Conservation (phyloP, 1,284 basidiomycete species). For the Golubevia pallescens region DNA sequence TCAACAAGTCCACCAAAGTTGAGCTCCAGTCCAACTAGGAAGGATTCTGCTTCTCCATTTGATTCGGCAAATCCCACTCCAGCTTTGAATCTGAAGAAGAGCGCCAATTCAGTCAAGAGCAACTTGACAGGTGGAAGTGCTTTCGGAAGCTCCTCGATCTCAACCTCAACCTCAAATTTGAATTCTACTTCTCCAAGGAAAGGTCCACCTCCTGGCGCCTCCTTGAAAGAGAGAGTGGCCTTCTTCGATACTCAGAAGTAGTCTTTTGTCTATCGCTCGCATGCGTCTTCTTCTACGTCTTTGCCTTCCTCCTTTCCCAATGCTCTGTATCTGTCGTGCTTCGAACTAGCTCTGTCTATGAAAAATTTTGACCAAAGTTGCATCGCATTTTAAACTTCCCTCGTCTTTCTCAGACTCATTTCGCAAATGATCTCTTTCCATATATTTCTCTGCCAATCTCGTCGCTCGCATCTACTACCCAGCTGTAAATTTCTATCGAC, state of each 20-base stretch:
- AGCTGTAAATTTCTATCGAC: no score
- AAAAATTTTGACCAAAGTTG: no score
- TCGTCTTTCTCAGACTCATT: no score
- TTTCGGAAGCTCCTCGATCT: not conserved
- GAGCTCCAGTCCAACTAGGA: conserved; percentile 1
- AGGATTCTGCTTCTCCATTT: conserved; percentile 1
- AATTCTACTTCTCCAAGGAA: not conserved
- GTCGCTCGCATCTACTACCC: no score
- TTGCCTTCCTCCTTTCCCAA: no score
- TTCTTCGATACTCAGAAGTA: conserved; percentile 31
- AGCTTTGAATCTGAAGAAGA: conserved; percentile 26
- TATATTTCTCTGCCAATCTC: no score
- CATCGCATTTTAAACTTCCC: no score
- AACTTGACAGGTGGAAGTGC: conserved; percentile 12
- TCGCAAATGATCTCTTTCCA: no score
- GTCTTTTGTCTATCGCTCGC: no score
- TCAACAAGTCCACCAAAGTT: not conserved
- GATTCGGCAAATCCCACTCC: not conserved
- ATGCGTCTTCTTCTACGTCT: no score
- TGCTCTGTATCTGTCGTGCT: no score
- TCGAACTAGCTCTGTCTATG: no score
- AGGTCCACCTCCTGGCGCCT: conserved; percentile 14
- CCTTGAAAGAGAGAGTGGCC: conserved; percentile 34
- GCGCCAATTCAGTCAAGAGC: conserved; percentile 14
- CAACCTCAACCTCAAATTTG: not conserved